Conservation (phyloP, 768 basidiomycete species). For the Boletus huronensis region DNA sequence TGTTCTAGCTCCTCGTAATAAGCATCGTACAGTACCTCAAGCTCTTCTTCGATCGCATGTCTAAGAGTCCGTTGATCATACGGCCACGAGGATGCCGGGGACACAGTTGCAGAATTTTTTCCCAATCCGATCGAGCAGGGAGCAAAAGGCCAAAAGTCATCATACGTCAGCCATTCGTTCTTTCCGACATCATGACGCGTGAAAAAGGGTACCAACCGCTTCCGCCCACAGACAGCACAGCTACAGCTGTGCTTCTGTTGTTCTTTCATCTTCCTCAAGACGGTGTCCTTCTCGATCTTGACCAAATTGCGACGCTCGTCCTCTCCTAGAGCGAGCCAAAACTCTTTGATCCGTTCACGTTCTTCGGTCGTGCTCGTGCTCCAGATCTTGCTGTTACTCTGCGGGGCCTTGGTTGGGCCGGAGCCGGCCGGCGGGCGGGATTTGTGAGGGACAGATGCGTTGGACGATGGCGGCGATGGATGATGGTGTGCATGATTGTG, state of each 20-base stretch:
- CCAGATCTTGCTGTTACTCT: conserved; percentile 84
- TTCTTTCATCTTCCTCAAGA: conserved; percentile 98
- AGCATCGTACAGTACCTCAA: conserved; percentile 99
- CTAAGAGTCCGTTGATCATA: conserved; percentile 39
- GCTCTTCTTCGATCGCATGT: conserved; percentile 98
- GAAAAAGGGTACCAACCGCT: conserved; percentile 66
- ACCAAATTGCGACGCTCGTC: conserved; percentile 88
- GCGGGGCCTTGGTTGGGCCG: conserved; percentile 22
- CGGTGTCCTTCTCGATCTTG: conserved; percentile 97
- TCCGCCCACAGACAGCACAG: conserved; percentile 95
- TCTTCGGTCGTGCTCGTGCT: conserved; percentile 89
- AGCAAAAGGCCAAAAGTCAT: conserved; percentile 24
- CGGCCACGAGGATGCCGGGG: conserved; percentile 10
- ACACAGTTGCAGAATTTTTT: conserved; percentile 11
- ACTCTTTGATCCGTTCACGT: conserved; percentile 95
- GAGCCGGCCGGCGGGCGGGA: conserved; percentile 29
- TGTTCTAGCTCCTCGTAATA: conserved; percentile 99
- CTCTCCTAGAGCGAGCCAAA: conserved; percentile 93
- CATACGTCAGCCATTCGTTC: conserved; percentile 21
- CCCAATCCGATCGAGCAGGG: conserved; percentile 13
- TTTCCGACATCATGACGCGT: conserved; percentile 17
- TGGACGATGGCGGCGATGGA: conserved; percentile 42
- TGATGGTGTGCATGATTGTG: conserved; percentile 53
- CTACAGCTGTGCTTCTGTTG: conserved; percentile 96
- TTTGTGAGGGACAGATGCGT: conserved; percentile 32